Evolutionary conservation across 2,329 filamentous ascomycete genomes (phyloP), one percentile per base, ranked within the genome.

Genomic region (Hymenoscyphus repandus): DNA sequence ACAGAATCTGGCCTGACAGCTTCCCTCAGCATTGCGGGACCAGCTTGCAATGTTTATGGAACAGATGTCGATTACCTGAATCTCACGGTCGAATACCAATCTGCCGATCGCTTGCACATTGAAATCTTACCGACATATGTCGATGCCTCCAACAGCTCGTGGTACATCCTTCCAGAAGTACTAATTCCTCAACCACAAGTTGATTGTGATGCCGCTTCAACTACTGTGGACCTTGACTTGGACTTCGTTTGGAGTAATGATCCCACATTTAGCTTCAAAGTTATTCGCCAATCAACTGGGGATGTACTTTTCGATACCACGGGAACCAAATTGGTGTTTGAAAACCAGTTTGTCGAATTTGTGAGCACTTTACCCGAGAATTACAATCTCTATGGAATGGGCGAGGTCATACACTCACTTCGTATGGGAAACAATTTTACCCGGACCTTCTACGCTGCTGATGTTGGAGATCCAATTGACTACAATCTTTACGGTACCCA

Each of bases 301-400:
- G 85, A 90, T 62, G 74, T 82, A 0, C 69, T 91, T 0, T 90
- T 90, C 64, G 77, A 79, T 10, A 90, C 86, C 0, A 68, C 73
- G 15, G 82, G 81, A 4, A 79, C 73, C 2, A 76, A 79, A 10
- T 68, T 91, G 12, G 79, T 91, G 0, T 91, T 81, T 60, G 85
- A 90, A 62, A 78, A 90, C 58, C 87, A 91, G 60, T 91, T 89
- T 66, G 78, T 90, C 38, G 87, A 90, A 60, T 85, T 91, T 57
- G 75, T 75, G 5, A 84, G 82, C 15, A 64, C 74, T 22, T 66
- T 90, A 12, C 86, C 86, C 0, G 75, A 85, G 52, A 77, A 86
- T 45, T 90, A 90, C 68, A 90, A 90, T 56, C 65, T 90, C 0
- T 89, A 90, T 54, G 87, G 87, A 1, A 71, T 91, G 27, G 86